phyloP scores from a whole-genome alignment of 2,329 filamentous ascomycete genomes.

The Talaromyces sp. region DNA sequence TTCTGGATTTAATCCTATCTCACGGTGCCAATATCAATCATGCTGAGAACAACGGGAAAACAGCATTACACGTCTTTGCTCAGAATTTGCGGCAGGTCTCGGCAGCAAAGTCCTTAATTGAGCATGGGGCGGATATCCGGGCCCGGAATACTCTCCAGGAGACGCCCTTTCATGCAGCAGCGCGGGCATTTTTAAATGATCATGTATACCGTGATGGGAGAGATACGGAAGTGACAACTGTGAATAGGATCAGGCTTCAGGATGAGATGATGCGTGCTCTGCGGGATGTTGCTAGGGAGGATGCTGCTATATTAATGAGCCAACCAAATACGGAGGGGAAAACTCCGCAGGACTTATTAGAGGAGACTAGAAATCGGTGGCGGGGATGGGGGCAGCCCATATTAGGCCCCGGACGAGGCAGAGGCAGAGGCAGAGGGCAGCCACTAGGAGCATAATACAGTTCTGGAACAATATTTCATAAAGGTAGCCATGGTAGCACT shows the following conservation, averaged over 20 bases:
- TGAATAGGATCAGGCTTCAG: neutral
- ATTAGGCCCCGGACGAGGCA: neutral
- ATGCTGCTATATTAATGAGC: conserved; percentile 7
- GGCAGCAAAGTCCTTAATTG: neutral
- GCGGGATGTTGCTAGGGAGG: neutral
- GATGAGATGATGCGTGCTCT: conserved; percentile 1
- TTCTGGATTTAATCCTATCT: neutral
- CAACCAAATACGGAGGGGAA: neutral
- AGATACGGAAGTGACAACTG: neutral
- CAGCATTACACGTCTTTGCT: neutral
- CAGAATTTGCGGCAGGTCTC: neutral
- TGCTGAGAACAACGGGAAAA: neutral
- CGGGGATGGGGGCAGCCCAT: neutral
- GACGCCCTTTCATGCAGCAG: neutral
- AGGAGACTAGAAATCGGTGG: neutral
- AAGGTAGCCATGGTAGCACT: neutral
- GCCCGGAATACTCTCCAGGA: neutral
- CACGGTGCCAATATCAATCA: neutral
- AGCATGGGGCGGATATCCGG: neutral
- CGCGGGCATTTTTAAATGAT: neutral
- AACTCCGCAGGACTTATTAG: neutral
- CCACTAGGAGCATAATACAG: no score
- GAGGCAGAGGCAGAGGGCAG: neutral
- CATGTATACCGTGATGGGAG: neutral
- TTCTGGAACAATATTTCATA: no score